Conservation (phyloP, 2,329 filamentous ascomycete genomes). For the Hypomyces perniciosus region DNA sequence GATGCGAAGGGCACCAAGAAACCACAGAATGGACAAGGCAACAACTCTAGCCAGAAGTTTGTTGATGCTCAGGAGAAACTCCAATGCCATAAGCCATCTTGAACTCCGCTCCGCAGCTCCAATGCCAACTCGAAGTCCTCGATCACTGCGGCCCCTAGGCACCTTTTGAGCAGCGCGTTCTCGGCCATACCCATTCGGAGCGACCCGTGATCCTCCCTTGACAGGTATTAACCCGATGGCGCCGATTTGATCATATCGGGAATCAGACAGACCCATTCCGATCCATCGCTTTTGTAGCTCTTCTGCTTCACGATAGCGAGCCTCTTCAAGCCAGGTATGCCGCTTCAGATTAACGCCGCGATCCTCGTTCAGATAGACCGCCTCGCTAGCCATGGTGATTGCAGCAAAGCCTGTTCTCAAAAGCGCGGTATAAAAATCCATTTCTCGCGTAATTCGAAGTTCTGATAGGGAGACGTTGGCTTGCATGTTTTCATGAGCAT, state of each 20-base stretch:
- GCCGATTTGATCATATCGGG: constrained; percentile 47
- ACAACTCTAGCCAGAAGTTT: constrained; percentile 28
- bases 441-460: constrained; percentile 73
- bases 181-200: constrained; percentile 57
- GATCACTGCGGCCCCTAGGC: constrained; percentile 40
- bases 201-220: constrained; percentile 37
- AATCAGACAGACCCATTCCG: constrained; percentile 39
- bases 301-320: constrained; percentile 73
- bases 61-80: constrained; percentile 71
- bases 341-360: constrained; percentile 64
- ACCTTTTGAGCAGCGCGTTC: constrained; percentile 62
- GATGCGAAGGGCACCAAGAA: constrained; percentile 45
- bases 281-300: constrained; percentile 47
- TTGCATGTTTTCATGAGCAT: constrained; percentile 84
- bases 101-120: constrained; percentile 73
- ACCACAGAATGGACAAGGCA: constrained; percentile 42
- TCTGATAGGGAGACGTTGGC: constrained; percentile 80
- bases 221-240: constrained; percentile 52
- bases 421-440: constrained; percentile 93
- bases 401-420: constrained; percentile 81
- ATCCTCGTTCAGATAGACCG: constrained; percentile 92
- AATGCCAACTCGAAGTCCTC: constrained; percentile 56
- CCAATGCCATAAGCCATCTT: constrained; percentile 69
- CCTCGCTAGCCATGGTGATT: constrained; percentile 89
- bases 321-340: constrained; percentile 89